Evolutionary conservation across 2,329 filamentous ascomycete genomes (phyloP).

Genomic region (Colletotrichum cereale): DNA sequence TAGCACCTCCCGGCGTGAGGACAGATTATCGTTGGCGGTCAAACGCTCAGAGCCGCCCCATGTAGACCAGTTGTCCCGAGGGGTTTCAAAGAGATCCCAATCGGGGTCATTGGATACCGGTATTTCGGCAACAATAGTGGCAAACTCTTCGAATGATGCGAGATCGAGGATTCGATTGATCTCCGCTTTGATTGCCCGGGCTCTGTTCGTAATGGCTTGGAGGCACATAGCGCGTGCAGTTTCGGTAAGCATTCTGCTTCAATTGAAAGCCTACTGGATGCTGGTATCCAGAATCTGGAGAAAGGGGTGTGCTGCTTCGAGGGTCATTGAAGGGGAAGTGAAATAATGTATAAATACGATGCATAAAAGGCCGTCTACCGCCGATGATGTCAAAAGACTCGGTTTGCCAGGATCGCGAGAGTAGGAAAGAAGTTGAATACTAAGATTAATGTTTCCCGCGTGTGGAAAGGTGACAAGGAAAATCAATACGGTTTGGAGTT

Average conservation of each 20-base stretch:
- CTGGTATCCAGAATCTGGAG: fast-evolving
- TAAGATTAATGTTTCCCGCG: neutral
- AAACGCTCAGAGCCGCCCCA: neutral
- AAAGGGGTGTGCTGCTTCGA: too few relatives aligned
- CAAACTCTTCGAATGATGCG: slow-evolving; percentile 45
- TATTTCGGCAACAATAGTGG: neutral
- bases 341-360: neutral
- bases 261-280: neutral
- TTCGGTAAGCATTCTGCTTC: neutral
- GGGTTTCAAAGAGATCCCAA: slow-evolving; percentile 4
- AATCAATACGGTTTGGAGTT: too few relatives aligned
- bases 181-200: too few relatives aligned
- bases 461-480: too few relatives aligned
- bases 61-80: neutral
- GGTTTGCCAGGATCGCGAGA: too few relatives aligned
- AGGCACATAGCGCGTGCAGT: neutral
- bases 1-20: neutral
- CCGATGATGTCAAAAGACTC: neutral
- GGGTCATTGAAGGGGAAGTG: neutral
- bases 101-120: neutral
- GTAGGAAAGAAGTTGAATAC: fast-evolving
- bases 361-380: too few relatives aligned
- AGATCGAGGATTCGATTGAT: slow-evolving; percentile 41
- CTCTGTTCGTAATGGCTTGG: too few relatives aligned
- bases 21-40: too few relatives aligned